phyloP scores from a whole-genome alignment of 257 asterid species.

The Cinchona pubescens region DNA sequence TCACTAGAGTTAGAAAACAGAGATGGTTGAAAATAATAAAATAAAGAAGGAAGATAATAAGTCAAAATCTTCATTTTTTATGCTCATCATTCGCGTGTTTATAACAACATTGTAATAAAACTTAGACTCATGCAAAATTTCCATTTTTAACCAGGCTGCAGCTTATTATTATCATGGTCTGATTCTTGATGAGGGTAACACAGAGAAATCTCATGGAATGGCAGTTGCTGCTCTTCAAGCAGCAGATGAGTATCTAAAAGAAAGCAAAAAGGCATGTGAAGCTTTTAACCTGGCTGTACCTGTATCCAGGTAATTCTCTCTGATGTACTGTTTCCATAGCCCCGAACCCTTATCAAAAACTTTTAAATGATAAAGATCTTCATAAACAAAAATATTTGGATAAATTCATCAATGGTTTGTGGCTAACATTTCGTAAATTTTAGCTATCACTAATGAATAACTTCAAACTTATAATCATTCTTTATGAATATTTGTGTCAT shows the following conservation, averaged over 20 bases:
- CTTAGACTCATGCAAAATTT: conserved; percentile 1
- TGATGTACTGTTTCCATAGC: conserved; percentile 1
- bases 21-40: too few relatives aligned
- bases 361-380: not conserved
- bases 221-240: conserved; percentile 97
- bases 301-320: conserved; percentile 65
- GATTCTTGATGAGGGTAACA: conserved; percentile 95
- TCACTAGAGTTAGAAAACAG: not conserved
- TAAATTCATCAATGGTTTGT: too few relatives aligned
- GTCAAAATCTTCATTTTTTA: not conserved
- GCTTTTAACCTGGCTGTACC: conserved; percentile 73
- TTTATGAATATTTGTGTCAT: too few relatives aligned
- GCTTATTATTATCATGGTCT: conserved; percentile 97
- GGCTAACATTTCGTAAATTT: too few relatives aligned
- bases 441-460: too few relatives aligned
- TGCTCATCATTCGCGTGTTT: not conserved
- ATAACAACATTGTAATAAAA: too few relatives aligned
- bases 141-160: conserved; percentile 55
- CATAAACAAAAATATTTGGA: too few relatives aligned
- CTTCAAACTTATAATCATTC: too few relatives aligned
- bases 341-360: not conserved
- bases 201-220: conserved; percentile 96
- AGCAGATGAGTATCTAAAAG: conserved; percentile 94
- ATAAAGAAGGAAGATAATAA: not conserved
- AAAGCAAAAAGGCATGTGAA: conserved; percentile 82